These are phyloP conservation scores for Neopestalotiopsis rosae DNA, from an alignment of 2,329 filamentous ascomycete species.

Conservation along the genomic window DNA sequence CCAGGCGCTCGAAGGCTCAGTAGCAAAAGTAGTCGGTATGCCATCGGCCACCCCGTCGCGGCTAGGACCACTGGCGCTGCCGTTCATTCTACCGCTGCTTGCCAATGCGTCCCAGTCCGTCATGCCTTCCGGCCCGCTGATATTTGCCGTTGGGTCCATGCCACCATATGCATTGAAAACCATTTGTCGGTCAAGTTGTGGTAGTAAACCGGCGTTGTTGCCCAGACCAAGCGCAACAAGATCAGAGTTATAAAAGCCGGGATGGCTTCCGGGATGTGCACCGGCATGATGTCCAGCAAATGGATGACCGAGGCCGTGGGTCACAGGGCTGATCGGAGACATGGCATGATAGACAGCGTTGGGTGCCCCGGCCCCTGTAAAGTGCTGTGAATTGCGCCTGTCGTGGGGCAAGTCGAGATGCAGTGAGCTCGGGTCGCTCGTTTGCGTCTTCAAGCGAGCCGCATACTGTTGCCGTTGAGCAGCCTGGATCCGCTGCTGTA, in stretches of 20 bases:
- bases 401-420: slow-evolving; percentile 32
- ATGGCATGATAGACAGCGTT: slow-evolving; percentile 49
- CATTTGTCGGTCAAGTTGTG: slow-evolving; percentile 76
- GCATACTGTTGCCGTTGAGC: slow-evolving; percentile 44
- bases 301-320: slow-evolving; percentile 40
- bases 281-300: slow-evolving; percentile 21
- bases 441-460: slow-evolving; percentile 45
- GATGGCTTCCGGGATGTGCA: slow-evolving; percentile 24
- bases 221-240: slow-evolving; percentile 58
- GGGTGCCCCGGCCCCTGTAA: slow-evolving; percentile 30
- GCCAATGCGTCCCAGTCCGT: slow-evolving; percentile 54
- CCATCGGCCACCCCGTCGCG: slow-evolving; percentile 31
- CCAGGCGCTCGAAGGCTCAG: slow-evolving; percentile 73
- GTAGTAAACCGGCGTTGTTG: slow-evolving; percentile 58
- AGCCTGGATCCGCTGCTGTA: slow-evolving; percentile 39
- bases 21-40: slow-evolving; percentile 30
- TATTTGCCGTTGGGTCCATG: slow-evolving; percentile 47
- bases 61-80: slow-evolving; percentile 32
- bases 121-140: slow-evolving; percentile 42
- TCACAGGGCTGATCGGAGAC: slow-evolving; percentile 58
- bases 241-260: slow-evolving; percentile 54
- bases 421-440: slow-evolving; percentile 45
- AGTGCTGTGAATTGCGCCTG: slow-evolving; percentile 41
- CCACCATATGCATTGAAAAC: slow-evolving; percentile 75
- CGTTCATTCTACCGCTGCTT: slow-evolving; percentile 36